Evolutionary conservation across 148 eudicot species (phyloP).

Genomic region (Arbutus unedo): DNA sequence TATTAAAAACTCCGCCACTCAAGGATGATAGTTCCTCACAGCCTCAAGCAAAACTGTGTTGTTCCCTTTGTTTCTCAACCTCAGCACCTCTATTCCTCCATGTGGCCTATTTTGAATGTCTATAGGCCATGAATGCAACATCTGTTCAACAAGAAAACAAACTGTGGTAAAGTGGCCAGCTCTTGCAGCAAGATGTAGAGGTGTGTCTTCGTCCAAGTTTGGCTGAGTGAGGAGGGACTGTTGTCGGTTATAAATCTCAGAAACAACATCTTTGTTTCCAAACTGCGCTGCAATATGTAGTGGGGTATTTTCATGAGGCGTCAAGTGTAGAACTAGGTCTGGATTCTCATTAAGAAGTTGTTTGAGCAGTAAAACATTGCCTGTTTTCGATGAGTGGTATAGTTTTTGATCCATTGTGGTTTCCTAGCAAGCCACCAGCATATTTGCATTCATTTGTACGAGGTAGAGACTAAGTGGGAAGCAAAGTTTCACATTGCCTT

Average conservation of each 20-base stretch:
- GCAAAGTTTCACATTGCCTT: no score
- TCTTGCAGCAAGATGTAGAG: background rate
- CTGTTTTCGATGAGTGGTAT: background rate
- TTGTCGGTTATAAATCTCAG: background rate
- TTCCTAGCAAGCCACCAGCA: background rate
- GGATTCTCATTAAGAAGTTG: background rate
- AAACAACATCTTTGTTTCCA: constrained; percentile 1
- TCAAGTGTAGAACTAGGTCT: background rate
- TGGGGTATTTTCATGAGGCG: background rate
- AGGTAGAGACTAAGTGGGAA: no score
- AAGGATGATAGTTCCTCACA: background rate
- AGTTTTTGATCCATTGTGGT: background rate
- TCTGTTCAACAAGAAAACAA: background rate
- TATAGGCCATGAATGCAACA: background rate
- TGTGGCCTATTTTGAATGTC: background rate
- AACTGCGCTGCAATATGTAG: background rate
- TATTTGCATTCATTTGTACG: no score
- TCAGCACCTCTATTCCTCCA: background rate
- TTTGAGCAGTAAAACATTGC: background rate
- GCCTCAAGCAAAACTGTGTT: constrained; percentile 6
- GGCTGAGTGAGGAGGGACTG: background rate
- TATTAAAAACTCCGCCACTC: background rate
- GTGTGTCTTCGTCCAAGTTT: background rate
- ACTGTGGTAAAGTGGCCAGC: no score
- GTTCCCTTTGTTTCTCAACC: background rate